A percentile compares a stretch with the other conserved stretches of the same genome.
phyloP scores from a whole-genome alignment of 352 stramenopile genomes.

The Pythium aristosporum region DNA sequence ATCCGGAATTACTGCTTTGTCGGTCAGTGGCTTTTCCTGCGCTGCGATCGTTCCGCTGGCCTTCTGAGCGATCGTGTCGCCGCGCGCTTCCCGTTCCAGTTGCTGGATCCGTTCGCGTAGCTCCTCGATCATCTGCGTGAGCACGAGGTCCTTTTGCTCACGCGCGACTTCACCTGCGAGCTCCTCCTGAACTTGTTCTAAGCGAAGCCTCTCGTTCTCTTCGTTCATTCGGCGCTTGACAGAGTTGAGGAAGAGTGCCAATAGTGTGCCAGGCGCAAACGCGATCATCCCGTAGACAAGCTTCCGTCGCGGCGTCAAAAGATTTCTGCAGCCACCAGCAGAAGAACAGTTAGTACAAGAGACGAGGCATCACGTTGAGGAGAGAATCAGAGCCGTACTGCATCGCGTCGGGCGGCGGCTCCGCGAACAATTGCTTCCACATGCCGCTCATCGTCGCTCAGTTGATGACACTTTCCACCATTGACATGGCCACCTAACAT shows the following conservation, averaged over 20 bases:
- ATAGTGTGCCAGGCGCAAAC: conserved; percentile 60
- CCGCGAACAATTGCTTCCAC: conserved; percentile 76
- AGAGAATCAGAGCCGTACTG: conserved; percentile 42
- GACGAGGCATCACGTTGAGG: too few species aligned
- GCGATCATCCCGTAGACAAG: conserved; percentile 66
- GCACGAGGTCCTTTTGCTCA: conserved; percentile 50
- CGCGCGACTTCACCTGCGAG: conserved; percentile 37
- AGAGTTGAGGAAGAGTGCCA: conserved; percentile 68
- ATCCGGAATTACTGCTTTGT: neutral
- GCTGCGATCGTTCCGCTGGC: conserved; percentile 7
- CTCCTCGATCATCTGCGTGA: conserved; percentile 56
- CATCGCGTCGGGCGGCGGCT: conserved; percentile 59
- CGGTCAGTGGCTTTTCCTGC: neutral
- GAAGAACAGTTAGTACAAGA: neutral
- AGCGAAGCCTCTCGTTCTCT: conserved; percentile 57
- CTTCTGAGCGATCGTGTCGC: conserved; percentile 9
- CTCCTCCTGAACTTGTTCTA: conserved; percentile 31
- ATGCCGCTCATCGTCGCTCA: conserved; percentile 20
- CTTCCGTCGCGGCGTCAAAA: conserved; percentile 66
- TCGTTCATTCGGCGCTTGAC: conserved; percentile 69
- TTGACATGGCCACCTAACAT: neutral
- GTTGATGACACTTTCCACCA: neutral
- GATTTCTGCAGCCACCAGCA: conserved; percentile 34
- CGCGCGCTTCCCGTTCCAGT: conserved; percentile 45
- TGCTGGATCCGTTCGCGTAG: conserved; percentile 53